These are phyloP conservation scores for Auricularia heimuer DNA, from an alignment of 768 basidiomycete genomes.

Conservation along the genomic window DNA sequence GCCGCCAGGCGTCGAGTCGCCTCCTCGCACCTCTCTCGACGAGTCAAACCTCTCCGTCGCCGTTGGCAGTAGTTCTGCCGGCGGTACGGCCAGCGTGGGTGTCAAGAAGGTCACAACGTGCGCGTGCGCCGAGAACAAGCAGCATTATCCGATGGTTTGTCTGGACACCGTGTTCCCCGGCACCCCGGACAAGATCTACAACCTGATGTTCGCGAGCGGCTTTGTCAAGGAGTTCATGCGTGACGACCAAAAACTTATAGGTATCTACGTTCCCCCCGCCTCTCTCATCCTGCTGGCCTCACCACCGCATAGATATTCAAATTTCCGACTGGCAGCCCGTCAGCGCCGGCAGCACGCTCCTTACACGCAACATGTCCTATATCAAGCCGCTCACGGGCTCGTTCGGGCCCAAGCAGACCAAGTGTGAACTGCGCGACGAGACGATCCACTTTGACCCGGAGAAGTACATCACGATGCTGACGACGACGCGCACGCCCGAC, in stretches of 20 bases:
- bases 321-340: slow-evolving; percentile 89
- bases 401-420: slow-evolving; percentile 89
- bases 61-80: slow-evolving; percentile 6
- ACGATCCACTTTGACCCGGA: slow-evolving; percentile 72
- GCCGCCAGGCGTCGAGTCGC: slow-evolving; percentile 38
- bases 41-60: slow-evolving; percentile 4
- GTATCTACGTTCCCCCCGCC: slow-evolving; percentile 29
- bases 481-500: slow-evolving; percentile 87
- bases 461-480: slow-evolving; percentile 69
- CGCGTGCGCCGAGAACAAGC: slow-evolving; percentile 56
- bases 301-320: slow-evolving; percentile 61
- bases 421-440: slow-evolving; percentile 92
- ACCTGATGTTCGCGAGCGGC: slow-evolving; percentile 89
- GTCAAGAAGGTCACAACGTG: slow-evolving; percentile 58
- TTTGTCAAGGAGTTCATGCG: slow-evolving; percentile 93
- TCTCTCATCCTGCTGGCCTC: background rate
- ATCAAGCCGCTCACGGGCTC: slow-evolving; percentile 85
- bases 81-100: slow-evolving; percentile 9
- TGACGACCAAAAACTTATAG: slow-evolving; percentile 77
- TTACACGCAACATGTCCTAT: slow-evolving; percentile 87
- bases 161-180: slow-evolving; percentile 77
- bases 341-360: slow-evolving; percentile 48
- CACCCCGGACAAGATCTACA: slow-evolving; percentile 91
- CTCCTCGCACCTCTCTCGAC: slow-evolving; percentile 6
- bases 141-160: slow-evolving; percentile 63